These are phyloP conservation scores for Cucurbita maxima DNA, from an alignment of 306 rosid species.

Conservation along the genomic window DNA sequence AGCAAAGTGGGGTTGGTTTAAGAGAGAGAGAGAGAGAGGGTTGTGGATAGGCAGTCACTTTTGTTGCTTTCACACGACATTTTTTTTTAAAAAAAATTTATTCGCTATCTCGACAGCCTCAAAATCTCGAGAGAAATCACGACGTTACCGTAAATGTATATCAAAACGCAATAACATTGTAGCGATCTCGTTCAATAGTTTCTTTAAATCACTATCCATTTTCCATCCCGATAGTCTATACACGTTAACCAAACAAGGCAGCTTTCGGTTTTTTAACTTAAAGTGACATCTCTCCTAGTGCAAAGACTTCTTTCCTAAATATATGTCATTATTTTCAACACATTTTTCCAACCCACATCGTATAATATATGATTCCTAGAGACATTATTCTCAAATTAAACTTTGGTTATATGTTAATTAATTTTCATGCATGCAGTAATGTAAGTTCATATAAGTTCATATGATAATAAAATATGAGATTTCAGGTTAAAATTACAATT, in stretches of 20 bases:
- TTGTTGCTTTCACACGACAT: slow-evolving; percentile 97
- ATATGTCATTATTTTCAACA: background rate
- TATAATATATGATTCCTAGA: too few species aligned
- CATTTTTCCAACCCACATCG: too few species aligned
- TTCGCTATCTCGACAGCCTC: too few species aligned
- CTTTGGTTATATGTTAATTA: background rate
- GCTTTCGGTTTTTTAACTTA: slow-evolving; percentile 38
- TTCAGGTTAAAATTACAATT: background rate
- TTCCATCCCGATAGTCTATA: background rate
- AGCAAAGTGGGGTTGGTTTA: slow-evolving; percentile 58
- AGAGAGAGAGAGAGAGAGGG: slow-evolving; percentile 17
- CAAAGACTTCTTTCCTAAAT: slow-evolving; percentile 14
- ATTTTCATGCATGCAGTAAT: background rate
- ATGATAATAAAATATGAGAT: background rate
- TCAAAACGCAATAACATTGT: too few species aligned
- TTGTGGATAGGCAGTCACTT: slow-evolving; percentile 96
- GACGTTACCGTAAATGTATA: too few species aligned
- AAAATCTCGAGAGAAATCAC: too few species aligned
- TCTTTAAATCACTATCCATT: too few species aligned
- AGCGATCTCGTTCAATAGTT: too few species aligned
- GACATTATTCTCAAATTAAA: too few species aligned
- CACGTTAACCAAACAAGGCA: slow-evolving; percentile 6
- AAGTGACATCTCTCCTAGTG: slow-evolving; percentile 57
- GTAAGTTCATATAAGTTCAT: too few species aligned
- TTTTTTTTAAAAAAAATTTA: too few species aligned